These are phyloP conservation scores for Incumbomyces lentus DNA, from an alignment of 2,329 filamentous ascomycete species.

Conservation along the genomic window DNA sequence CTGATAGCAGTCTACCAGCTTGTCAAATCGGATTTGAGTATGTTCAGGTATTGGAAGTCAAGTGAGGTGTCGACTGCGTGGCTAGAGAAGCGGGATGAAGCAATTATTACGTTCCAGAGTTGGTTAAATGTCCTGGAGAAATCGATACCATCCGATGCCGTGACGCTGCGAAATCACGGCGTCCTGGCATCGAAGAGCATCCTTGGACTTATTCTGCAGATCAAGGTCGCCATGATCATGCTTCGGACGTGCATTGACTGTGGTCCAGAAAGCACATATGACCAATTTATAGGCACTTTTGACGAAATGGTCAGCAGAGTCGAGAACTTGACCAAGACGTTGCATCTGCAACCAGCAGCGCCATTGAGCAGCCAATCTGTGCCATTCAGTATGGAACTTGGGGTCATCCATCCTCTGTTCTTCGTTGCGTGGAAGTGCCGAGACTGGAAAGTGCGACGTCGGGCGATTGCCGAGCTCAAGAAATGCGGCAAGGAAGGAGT, in stretches of 20 bases:
- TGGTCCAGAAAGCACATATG: conserved; percentile 18
- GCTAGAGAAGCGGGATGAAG: conserved; percentile 13
- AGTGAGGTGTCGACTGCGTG: conserved; percentile 16
- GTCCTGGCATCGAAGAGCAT: conserved; percentile 15
- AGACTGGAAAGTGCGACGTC: conserved; percentile 18
- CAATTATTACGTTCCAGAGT: conserved; percentile 18
- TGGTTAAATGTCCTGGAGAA: conserved; percentile 19
- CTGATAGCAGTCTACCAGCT: conserved; percentile 22
- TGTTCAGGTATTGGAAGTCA: conserved; percentile 20
- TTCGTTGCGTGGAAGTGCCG: conserved; percentile 26
- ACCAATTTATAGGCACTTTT: conserved; percentile 17
- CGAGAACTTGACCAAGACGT: conserved; percentile 16
- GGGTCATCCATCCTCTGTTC: conserved; percentile 25
- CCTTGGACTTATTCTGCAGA: conserved; percentile 20
- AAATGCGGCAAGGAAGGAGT: conserved; percentile 28
- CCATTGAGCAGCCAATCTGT: conserved; percentile 17
- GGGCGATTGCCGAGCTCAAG: conserved; percentile 23
- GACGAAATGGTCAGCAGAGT: conserved; percentile 21
- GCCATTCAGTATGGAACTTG: conserved; percentile 24
- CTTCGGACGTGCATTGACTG: conserved; percentile 19
- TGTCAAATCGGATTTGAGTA: conserved; percentile 20
- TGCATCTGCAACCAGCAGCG: conserved; percentile 12
- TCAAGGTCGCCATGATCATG: conserved; percentile 21
- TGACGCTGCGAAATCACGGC: conserved; percentile 10
- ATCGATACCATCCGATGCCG: conserved; percentile 14